Base-by-base conservation (phyloP, 2,329 filamentous ascomycete genomes). In the Diaporthe sp. region DNA sequence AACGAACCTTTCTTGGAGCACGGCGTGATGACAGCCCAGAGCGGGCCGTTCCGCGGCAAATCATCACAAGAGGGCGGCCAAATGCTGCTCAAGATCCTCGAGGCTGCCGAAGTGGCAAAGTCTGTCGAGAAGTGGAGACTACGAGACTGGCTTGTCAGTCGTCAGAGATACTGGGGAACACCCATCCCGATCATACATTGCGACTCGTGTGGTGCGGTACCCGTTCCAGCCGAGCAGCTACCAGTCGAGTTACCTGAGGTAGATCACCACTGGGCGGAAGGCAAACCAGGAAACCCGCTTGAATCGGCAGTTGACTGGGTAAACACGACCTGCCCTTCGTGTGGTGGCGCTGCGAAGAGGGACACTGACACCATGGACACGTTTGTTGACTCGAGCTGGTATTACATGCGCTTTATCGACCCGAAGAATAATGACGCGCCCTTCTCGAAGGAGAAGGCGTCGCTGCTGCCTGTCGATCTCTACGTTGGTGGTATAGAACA, bases 331-430 rank as follows among this genome's bases (percentile, higher is more conserved):
- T 98, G 95, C 80, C 95, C 95, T 7, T 90, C 90, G 78, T 98
- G 95, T 79, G 85, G 89, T 22, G 87, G 89, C 1, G 84, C 90
- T 33, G 95, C 94, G 9, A 93, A 91, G 81, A 90, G 95, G 77
- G 95, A 98, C 77, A 97, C 95, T 0, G 95, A 98, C 82, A 98
- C 95, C 3, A 97, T 98, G 95, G 95, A 98, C 82, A 98, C 95
- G 0, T 98, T 98, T 84, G 95, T 98, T 76, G 95, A 97, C 84
- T 97, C 95, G 2, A 97, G 95, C 71, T 98, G 95, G 95, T 98
- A 98, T 83, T 97, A 92, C 80, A 91, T 96, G 84, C 90, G 95
- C 17, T 97, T 95, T 79, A 84, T 92, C 38, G 94, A 97, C 79
- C 86, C 93, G 1, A 86, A 91, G 25, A 96, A 97, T 77, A 77